Conservation (phyloP, 2,329 filamentous ascomycete genomes). For the Penicillium freii region DNA sequence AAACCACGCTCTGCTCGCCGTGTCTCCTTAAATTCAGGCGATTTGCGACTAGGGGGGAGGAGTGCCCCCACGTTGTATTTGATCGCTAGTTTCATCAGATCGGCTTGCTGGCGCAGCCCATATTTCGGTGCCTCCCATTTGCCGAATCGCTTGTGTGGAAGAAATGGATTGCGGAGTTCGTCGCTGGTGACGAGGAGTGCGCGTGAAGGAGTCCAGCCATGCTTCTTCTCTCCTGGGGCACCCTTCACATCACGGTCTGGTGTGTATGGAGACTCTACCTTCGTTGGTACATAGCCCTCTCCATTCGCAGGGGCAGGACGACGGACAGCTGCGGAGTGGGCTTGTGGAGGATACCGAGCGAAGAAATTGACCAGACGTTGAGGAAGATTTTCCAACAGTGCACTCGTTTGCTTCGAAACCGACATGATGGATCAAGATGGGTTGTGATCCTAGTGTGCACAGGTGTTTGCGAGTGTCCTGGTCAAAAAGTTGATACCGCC, state of each 20-base stretch:
- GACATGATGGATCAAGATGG: slow-evolving; percentile 22
- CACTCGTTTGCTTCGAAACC: slow-evolving; percentile 16
- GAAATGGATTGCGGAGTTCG: slow-evolving; percentile 72
- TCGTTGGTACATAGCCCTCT: slow-evolving; percentile 20
- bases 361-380: slow-evolving; percentile 80
- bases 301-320: slow-evolving; percentile 26
- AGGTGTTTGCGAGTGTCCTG: background rate
- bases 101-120: slow-evolving; percentile 83
- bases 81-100: slow-evolving; percentile 81
- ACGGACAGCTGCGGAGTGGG: slow-evolving; percentile 45
- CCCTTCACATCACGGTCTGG: slow-evolving; percentile 45
- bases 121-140: slow-evolving; percentile 80
- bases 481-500: slow-evolving; percentile 13
- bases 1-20: slow-evolving; percentile 75
- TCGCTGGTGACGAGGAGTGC: slow-evolving; percentile 43
- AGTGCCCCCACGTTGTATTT: slow-evolving; percentile 77
- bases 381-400: slow-evolving; percentile 55
- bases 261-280: slow-evolving; percentile 41
- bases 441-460: slow-evolving; percentile 1
- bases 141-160: slow-evolving; percentile 73
- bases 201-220: slow-evolving; percentile 32
- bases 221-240: slow-evolving; percentile 33
- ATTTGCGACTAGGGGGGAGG: slow-evolving; percentile 74
- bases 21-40: slow-evolving; percentile 64
- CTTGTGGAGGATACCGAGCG: slow-evolving; percentile 76